Base-by-base conservation (phyloP, 306 rosid species). In the Styphnolobium japonicum region DNA sequence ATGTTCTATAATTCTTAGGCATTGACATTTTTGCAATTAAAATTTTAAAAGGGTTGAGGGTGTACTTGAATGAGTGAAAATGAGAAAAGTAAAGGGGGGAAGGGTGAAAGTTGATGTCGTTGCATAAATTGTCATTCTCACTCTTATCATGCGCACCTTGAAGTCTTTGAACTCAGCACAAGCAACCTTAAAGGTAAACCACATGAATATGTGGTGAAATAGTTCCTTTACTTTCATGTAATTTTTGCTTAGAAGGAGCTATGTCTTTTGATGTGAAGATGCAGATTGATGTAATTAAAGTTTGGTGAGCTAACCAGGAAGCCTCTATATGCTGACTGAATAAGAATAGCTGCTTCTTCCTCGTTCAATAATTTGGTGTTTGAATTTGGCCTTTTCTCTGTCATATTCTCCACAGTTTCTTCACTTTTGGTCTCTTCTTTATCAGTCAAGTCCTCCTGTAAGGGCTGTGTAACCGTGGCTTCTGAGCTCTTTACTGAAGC, bases 281-380 rank as follows among this genome's bases (percentile, higher is more conserved):
- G 53, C 25, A 71, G 69, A 83, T 33, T 62, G 67, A 67, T 48
- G 71, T 46, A 36, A 82, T 51, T 48, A 27, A 57, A 68, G 71
- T 72, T 56, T 51, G 37, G 62, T 61, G 18, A 71, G 39, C 73
- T 84, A 73, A 92, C 98, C 98, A 81, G 73, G 67, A 86, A 91
- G 61, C 72, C 67, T 88, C 94, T 89, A 83, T 72, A 94, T 80
- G 94, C 95, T 60, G 90, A 86, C 68, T 94, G 98, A 78, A 94
- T 94, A 67, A 83, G 74, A 67, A 75, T 67, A 56, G 97, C 97
- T 25, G 97, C 98, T 68, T 74, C 87, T 77, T 90, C 97, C 42
- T 87, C 88, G 57, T 33, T 80, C 87, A 87, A 67, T 29, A 70
- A 52, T 66, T 83, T 53, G 71, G 45, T 51, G 42, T 65, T 73